Evolutionary conservation across 2,329 filamentous ascomycete species (phyloP).

Genomic region (Aplosporella prunicola): DNA sequence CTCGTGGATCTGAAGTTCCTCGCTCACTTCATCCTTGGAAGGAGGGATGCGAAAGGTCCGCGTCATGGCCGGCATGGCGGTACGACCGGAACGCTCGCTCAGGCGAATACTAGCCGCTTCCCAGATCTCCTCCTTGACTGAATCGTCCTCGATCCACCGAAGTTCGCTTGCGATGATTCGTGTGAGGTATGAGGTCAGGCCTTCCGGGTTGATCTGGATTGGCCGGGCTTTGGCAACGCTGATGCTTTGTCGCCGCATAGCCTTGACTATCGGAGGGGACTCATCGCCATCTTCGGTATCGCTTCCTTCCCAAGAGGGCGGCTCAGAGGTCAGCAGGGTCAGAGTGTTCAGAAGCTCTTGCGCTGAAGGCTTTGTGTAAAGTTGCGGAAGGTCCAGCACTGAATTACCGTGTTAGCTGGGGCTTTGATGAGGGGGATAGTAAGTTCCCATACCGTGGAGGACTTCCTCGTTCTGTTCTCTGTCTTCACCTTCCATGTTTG

Average conservation of each 20-base stretch:
- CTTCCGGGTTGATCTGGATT: slow-evolving; percentile 36
- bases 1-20: slow-evolving; percentile 69
- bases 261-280: slow-evolving; percentile 13
- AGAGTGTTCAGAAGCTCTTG: slow-evolving; percentile 56
- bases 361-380: slow-evolving; percentile 66
- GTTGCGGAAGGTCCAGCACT: slow-evolving; percentile 71
- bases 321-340: slow-evolving; percentile 55
- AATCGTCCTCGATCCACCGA: slow-evolving; percentile 58
- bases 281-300: slow-evolving; percentile 28
- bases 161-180: slow-evolving; percentile 59
- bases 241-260: slow-evolving; percentile 3
- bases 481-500: slow-evolving; percentile 7
- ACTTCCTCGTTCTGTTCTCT: slow-evolving; percentile 1
- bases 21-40: slow-evolving; percentile 20
- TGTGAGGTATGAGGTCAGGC: slow-evolving; percentile 56
- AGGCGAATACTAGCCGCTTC: slow-evolving; percentile 68
- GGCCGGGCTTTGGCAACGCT: slow-evolving; percentile 4
- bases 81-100: slow-evolving; percentile 75
- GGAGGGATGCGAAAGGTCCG: slow-evolving; percentile 51
- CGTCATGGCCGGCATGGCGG: slow-evolving; percentile 54
- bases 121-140: slow-evolving; percentile 62
- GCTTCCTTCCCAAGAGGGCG: slow-evolving; percentile 55
- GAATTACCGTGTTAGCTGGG: slow-evolving; percentile 5
- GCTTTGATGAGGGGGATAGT: not conserved
- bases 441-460: slow-evolving; percentile 7